Percentiles rank a stretch among this genome's conserved stretches.
These are phyloP conservation scores for Naganishia cerealis DNA, from an alignment of 1,284 basidiomycete species.

Conservation along the genomic window DNA sequence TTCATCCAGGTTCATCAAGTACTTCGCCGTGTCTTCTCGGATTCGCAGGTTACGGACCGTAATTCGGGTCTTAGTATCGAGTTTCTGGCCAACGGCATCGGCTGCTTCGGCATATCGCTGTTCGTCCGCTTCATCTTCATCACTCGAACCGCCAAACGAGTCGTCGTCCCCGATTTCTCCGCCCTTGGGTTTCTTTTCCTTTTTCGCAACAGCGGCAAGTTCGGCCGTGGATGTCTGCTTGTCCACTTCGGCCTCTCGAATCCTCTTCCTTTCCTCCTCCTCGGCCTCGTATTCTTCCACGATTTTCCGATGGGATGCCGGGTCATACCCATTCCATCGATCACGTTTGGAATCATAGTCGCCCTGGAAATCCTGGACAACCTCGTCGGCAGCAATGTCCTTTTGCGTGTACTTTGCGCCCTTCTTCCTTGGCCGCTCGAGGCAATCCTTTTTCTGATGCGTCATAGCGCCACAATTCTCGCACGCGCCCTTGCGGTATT, in stretches of 20 bases:
- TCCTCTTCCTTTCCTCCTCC: conserved; percentile 82
- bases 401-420: conserved; percentile 91
- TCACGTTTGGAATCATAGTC: conserved; percentile 96
- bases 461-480: conserved; percentile 98
- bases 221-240: conserved; percentile 85
- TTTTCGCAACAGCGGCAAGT: conserved; percentile 74
- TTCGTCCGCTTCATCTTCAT: conserved; percentile 90
- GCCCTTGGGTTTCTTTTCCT: conserved; percentile 70
- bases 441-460: conserved; percentile 86
- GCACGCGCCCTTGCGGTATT: conserved; percentile 95
- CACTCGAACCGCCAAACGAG: conserved; percentile 93
- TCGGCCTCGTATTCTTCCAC: conserved; percentile 93
- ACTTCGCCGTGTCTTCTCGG: conserved; percentile 98
- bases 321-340: conserved; percentile 97
- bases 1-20: conserved; percentile 93
- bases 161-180: conserved; percentile 60
- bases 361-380: conserved; percentile 73
- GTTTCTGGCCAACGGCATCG: conserved; percentile 94
- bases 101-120: conserved; percentile 97
- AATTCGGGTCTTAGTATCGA: conserved; percentile 96
- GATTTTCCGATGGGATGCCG: conserved; percentile 76
- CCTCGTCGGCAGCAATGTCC: conserved; percentile 87
- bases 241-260: conserved; percentile 95
- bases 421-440: conserved; percentile 92
- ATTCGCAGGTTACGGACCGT: conserved; percentile 98